phyloP scores from a whole-genome alignment of 371 early-diverging fungal genomes.

The Capillidium heterosporum region DNA sequence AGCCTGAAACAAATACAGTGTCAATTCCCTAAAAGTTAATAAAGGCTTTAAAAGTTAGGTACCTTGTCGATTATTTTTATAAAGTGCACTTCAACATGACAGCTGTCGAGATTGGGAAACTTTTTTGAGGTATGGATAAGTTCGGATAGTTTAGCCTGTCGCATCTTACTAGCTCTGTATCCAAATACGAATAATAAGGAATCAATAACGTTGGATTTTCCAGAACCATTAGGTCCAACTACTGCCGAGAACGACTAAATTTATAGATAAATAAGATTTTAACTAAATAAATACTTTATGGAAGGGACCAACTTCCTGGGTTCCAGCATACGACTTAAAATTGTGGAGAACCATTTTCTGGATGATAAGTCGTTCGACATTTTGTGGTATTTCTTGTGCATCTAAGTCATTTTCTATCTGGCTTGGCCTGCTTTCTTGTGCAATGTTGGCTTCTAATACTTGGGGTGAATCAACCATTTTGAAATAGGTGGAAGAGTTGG shows the following conservation, averaged over 20 bases:
- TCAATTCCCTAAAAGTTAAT: slow-evolving; percentile 30
- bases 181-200: slow-evolving; percentile 99
- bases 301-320: slow-evolving; percentile 91
- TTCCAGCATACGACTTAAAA: slow-evolving; percentile 93
- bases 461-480: too few species aligned
- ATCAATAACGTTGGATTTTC: slow-evolving; percentile 99
- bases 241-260: slow-evolving; percentile 58
- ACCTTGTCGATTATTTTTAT: slow-evolving; percentile 68
- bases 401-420: too few species aligned
- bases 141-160: slow-evolving; percentile 91
- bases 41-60: slow-evolving; percentile 6
- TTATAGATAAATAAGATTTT: slow-evolving; percentile 5
- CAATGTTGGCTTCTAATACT: too few species aligned
- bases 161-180: slow-evolving; percentile 96
- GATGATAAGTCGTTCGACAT: slow-evolving; percentile 57
- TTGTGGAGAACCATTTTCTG: slow-evolving; percentile 79
- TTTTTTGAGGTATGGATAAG: slow-evolving; percentile 91
- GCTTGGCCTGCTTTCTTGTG: too few species aligned
- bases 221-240: slow-evolving; percentile 99
- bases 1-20: slow-evolving; percentile 41
- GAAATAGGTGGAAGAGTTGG: too few species aligned
- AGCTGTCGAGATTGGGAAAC: slow-evolving; percentile 41
- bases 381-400: too few species aligned
- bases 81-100: slow-evolving; percentile 92
- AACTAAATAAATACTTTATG: slow-evolving; percentile 51